These are phyloP conservation scores for Neurospora sp. DNA, from an alignment of 495 filamentous ascomycete species.

Conservation along the genomic window DNA sequence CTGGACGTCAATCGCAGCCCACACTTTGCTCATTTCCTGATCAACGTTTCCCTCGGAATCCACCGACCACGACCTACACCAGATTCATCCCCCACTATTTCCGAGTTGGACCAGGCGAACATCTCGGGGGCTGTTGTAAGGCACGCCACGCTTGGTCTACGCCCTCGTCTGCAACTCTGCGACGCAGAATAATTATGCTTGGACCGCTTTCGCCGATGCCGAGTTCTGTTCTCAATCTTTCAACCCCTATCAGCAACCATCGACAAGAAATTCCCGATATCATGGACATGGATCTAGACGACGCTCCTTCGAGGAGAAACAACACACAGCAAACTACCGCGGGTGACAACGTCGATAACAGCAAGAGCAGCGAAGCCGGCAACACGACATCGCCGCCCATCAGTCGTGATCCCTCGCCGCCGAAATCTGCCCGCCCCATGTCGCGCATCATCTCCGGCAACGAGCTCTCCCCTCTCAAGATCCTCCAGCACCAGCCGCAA, in stretches of 20 bases:
- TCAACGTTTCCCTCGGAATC: not conserved
- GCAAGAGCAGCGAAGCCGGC: not conserved
- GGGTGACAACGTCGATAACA: slow-evolving; percentile 11
- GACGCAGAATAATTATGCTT: slow-evolving; percentile 14
- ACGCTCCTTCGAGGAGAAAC: not conserved
- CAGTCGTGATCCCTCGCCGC: slow-evolving; percentile 19
- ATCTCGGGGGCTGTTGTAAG: not conserved
- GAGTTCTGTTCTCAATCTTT: slow-evolving; percentile 28
- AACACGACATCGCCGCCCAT: slow-evolving; percentile 14
- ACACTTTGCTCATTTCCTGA: not conserved
- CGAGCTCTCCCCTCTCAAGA: slow-evolving; percentile 41
- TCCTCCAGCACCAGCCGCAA: slow-evolving; percentile 25
- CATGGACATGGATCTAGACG: slow-evolving; percentile 1
- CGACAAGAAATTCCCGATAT: slow-evolving; percentile 20
- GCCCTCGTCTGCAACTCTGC: not conserved
- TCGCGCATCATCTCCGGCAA: slow-evolving; percentile 38
- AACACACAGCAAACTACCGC: slow-evolving; percentile 5
- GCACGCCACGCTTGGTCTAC: not conserved
- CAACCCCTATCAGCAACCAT: slow-evolving; percentile 18
- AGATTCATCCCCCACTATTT: not conserved
- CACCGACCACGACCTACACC: not conserved
- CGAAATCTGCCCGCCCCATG: slow-evolving; percentile 29
- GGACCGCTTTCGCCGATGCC: slow-evolving; percentile 27
- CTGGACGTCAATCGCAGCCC: not conserved
- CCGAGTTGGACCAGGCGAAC: not conserved